Percentiles rank a stretch among this genome's conserved stretches.
Conservation (phyloP, 2,329 filamentous ascomycete genomes). For the Ophiostoma quercus region DNA sequence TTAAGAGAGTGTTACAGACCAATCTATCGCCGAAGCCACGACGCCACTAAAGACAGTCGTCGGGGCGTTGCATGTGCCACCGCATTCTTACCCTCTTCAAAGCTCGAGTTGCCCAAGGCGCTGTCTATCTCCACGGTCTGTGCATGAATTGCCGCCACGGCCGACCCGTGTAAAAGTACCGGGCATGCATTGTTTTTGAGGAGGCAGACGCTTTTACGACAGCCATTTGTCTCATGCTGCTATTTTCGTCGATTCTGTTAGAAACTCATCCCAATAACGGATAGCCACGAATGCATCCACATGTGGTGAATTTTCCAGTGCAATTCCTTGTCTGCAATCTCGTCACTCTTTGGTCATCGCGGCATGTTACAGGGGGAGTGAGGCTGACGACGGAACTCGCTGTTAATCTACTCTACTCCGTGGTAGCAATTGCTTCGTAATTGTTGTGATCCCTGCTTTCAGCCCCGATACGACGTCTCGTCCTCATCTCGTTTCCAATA, state of each 20-base stretch:
- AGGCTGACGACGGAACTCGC: slow-evolving; percentile 4
- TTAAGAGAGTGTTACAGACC: not conserved
- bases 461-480: slow-evolving; percentile 7
- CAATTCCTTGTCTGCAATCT: not conserved
- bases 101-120: not conserved
- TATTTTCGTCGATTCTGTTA: not conserved
- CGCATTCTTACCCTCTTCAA: too few relatives aligned
- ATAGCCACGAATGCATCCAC: not conserved
- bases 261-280: not conserved
- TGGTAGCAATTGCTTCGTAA: too few relatives aligned
- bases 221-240: not conserved
- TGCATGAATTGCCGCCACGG: not conserved
- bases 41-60: not conserved
- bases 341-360: not conserved
- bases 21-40: not conserved
- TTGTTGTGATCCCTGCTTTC: not conserved
- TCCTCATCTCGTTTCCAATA: not conserved
- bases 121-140: not conserved
- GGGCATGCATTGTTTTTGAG: not conserved
- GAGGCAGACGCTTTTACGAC: not conserved
- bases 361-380: not conserved
- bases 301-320: not conserved
- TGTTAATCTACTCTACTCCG: not conserved
- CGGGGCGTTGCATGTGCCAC: not conserved
- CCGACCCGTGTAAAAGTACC: not conserved